Base-by-base conservation (phyloP, 441 rosid genomes). In the Corymbia calophylla region DNA sequence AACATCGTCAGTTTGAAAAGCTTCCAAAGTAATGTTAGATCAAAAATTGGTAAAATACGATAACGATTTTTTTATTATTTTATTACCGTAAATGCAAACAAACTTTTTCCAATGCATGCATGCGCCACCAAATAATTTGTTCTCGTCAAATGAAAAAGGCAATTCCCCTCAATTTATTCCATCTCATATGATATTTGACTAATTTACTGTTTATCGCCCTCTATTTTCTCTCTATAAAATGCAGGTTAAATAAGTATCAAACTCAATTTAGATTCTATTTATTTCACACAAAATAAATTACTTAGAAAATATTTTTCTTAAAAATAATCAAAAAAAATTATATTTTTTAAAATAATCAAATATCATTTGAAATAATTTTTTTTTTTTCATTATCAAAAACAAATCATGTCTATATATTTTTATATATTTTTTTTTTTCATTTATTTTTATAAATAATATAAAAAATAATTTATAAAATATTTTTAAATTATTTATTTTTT, bases 251-350 rank as follows among this genome's bases (percentile, higher is more conserved):
- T 17, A 32, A 31, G 32, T 32, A 32, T 4, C 2, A 1, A 31
- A 11, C 77, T 1, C 13, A 9, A 66, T 31, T 29, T 13, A 62
- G 9, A 17, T 17, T 29, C 2, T 2, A 10, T 3, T 6, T 29
- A 1, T 3, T 62, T 62, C 9, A 27, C 4, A 12, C 13, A 62
- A 62, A 29, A 29, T 29, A 17, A 29, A 62, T 62, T 29, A 13
- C 3, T 27, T 3, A 2, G 2, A 29, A 12, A 1, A 13, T 5
- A 53, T 53, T 53, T 53, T 53, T 14, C n/a, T n/a, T n/a, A n/a
- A 53, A 53, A 1, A 4, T 53, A 1, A 14, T 53, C 17, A 13
- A 0, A 7, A n/a, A n/a, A n/a, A n/a, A n/a, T n/a, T n/a, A n/a
- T n/a, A n/a, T n/a, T 53, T 53, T 53, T 53, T 14, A 53, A 53